Conservation (phyloP, 345 rosid genomes). For the Eucalyptus leucophloia region DNA sequence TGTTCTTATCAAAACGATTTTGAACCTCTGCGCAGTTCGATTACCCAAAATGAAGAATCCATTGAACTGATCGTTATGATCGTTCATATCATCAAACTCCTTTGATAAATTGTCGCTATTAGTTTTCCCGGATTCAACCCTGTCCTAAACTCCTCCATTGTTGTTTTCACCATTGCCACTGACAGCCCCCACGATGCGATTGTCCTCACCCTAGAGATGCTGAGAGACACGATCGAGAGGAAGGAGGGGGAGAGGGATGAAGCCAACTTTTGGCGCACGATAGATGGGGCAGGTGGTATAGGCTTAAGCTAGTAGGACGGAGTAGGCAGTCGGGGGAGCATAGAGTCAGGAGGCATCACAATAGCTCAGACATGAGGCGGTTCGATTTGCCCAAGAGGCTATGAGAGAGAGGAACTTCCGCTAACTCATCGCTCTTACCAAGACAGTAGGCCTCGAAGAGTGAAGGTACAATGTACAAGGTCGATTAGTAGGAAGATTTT, state of each 20-base stretch:
- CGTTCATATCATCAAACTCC: background rate
- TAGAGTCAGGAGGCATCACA: background rate
- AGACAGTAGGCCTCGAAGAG: background rate
- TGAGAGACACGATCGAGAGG: background rate
- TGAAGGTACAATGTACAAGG: background rate
- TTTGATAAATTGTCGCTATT: background rate
- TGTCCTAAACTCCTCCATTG: background rate
- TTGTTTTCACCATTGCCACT: background rate
- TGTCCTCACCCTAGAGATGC: background rate
- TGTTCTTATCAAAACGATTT: background rate
- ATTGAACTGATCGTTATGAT: too few relatives aligned
- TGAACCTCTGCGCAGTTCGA: background rate
- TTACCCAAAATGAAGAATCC: too few relatives aligned
- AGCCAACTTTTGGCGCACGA: too few relatives aligned
- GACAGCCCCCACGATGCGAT: background rate
- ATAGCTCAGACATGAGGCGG: background rate
- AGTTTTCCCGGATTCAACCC: background rate
- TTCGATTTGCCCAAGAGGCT: background rate
- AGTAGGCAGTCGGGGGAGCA: too few relatives aligned
- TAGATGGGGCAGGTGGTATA: too few relatives aligned
- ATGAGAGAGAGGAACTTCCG: background rate
- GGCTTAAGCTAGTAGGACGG: too few relatives aligned
- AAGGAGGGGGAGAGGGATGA: background rate
- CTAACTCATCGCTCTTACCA: background rate
- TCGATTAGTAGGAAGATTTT: background rate